Base-by-base conservation (phyloP, 2,329 filamentous ascomycete species). In the Ascochyta viciae-villosae region DNA sequence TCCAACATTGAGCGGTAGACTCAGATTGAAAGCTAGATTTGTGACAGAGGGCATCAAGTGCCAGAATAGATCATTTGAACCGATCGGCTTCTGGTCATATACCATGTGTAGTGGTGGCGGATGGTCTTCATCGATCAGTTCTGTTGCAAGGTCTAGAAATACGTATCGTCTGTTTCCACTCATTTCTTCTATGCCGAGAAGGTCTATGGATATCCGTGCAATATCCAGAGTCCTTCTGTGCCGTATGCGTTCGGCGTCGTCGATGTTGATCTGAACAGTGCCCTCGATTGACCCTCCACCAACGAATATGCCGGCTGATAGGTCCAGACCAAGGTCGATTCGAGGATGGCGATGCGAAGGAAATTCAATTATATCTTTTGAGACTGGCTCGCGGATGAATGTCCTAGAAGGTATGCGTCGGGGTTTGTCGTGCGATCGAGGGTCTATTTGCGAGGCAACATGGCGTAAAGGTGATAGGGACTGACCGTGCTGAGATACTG, bases 201-300 rank as follows among this genome's bases (percentile, higher is more conserved):
- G 70, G 60, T 83, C 82, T 23, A 84, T 74, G 2, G 80, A 81
- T 56, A 84, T 76, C 33, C 78, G 76, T 12, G 77, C 78, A 44
- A 85, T 76, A 35, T 78, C 78, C 24, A 85, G 63, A 34, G 75
- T 75, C 50, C 75, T 72, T 60, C 77, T 76, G 54, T 79, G 76
- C 54, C 78, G 72, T 57, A 75, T 66, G 52, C 77, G 72, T 50
- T 81, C 77, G 43, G 77, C 76, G 58, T 81, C 79, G 50, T 83
- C 80, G 33, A 84, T 72, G 6, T 73, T 76, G 44, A 84, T 71
- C 47, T 78, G 77, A 12, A 82, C 73, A 50, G 77, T 75, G 19
- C 83, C 83, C 71, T 85, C 82, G 13, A 84, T 76, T 10, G 78
- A 83, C 8, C 82, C 81, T 26, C 82, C 82, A 16, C 83, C 83